phyloP scores from a whole-genome alignment of 2,329 filamentous ascomycete genomes.

The Aspergillus sp. region DNA sequence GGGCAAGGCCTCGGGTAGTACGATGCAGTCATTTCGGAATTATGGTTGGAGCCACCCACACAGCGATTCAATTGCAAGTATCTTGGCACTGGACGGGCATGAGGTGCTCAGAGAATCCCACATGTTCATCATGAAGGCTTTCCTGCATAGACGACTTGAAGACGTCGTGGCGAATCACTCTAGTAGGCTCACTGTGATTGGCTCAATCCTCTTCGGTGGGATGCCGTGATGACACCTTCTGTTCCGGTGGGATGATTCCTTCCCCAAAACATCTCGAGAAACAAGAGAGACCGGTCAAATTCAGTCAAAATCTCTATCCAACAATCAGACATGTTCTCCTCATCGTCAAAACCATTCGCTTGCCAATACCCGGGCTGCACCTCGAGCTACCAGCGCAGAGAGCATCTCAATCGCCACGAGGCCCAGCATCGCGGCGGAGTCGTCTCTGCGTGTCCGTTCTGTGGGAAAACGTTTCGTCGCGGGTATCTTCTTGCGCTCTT shows the following conservation, averaged over 20 bases:
- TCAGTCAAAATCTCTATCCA: neutral
- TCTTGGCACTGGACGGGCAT: too few relatives aligned
- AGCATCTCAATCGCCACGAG: conserved; percentile 24
- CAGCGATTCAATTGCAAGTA: too few relatives aligned
- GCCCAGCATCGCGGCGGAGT: conserved; percentile 14
- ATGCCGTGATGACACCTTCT: neutral
- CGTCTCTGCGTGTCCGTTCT: conserved; percentile 21
- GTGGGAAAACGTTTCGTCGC: conserved; percentile 22
- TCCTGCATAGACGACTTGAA: too few relatives aligned
- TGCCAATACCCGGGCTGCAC: conserved; percentile 18
- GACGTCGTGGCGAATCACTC: neutral
- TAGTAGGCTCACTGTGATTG: neutral
- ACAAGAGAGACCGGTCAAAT: neutral
- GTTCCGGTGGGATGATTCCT: neutral
- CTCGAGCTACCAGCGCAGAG: conserved; percentile 24
- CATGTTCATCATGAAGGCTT: too few relatives aligned
- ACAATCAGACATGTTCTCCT: neutral
- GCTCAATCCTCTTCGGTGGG: neutral
- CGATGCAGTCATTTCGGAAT: too few relatives aligned
- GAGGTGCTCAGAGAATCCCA: too few relatives aligned
- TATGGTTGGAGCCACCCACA: too few relatives aligned
- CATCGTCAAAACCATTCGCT: neutral
- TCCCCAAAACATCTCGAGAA: too few relatives aligned
- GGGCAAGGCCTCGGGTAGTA: too few relatives aligned
- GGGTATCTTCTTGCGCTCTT: conserved; percentile 4